A percentile compares a stretch with the other conserved stretches of the same genome.
These are phyloP conservation scores for Aspergillus calidoustus DNA, from an alignment of 2,329 filamentous ascomycete species.

Conservation along the genomic window DNA sequence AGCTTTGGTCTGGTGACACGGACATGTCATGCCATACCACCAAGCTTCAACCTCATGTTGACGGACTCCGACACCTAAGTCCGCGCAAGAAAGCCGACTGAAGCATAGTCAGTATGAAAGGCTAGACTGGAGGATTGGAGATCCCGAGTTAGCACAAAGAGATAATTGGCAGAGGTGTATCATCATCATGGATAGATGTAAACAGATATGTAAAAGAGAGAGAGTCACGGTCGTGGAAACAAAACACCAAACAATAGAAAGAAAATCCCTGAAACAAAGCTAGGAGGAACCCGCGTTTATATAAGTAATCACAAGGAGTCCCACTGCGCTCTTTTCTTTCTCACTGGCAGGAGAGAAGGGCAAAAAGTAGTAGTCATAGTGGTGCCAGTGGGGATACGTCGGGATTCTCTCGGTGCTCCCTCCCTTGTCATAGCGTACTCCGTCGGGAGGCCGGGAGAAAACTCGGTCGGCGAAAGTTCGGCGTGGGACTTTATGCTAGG, in stretches of 20 bases:
- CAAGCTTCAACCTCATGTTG: neutral
- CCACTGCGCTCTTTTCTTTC: neutral
- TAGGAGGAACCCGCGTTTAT: neutral
- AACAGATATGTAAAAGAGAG: too few species aligned
- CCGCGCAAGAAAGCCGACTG: too few species aligned
- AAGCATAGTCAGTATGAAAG: too few species aligned
- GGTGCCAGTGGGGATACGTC: conserved; percentile 4
- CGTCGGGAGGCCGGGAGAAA: conserved; percentile 5
- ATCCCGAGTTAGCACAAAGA: too few species aligned
- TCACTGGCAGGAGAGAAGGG: neutral
- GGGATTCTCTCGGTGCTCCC: conserved; percentile 14
- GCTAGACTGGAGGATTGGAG: too few species aligned
- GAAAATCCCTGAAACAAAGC: neutral
- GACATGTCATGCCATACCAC: neutral
- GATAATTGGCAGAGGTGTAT: too few species aligned
- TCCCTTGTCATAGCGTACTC: neutral
- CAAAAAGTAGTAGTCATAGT: neutral
- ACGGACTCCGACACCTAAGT: too few species aligned
- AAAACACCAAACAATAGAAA: too few species aligned
- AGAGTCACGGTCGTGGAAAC: too few species aligned
- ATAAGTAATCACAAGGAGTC: neutral
- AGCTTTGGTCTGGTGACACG: neutral
- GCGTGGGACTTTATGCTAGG: neutral
- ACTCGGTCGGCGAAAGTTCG: conserved; percentile 19
- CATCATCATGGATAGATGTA: too few species aligned